A percentile compares a stretch with the other conserved stretches of the same genome.
These are phyloP conservation scores for Exophiala xenobiotica DNA, from an alignment of 2,329 filamentous ascomycete species.

Conservation along the genomic window DNA sequence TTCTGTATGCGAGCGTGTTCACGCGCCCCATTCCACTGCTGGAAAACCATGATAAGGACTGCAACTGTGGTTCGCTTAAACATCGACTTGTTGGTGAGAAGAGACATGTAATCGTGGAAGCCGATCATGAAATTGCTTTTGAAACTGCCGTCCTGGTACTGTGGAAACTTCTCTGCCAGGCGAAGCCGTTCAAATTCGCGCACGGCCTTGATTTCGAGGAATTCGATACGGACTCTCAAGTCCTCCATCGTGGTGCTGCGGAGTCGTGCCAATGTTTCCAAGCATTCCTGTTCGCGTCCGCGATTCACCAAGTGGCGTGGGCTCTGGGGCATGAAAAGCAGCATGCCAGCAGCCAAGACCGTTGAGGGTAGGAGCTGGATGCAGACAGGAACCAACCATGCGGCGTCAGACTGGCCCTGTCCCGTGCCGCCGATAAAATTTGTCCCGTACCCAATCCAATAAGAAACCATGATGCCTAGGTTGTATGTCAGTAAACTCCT, in stretches of 20 bases:
- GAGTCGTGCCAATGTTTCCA: slow-evolving; percentile 61
- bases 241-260: slow-evolving; percentile 63
- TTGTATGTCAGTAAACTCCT: too few relatives aligned
- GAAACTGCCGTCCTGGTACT: slow-evolving; percentile 34
- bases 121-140: not conserved
- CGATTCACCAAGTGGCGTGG: slow-evolving; percentile 70
- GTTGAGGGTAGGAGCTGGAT: slow-evolving; percentile 69
- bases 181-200: slow-evolving; percentile 63
- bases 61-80: not conserved
- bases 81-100: not conserved
- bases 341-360: slow-evolving; percentile 66
- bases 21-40: slow-evolving; percentile 5
- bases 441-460: slow-evolving; percentile 37
- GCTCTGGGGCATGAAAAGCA: slow-evolving; percentile 70
- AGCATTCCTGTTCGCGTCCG: slow-evolving; percentile 68
- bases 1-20: not conserved
- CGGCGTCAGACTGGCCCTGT: not conserved
- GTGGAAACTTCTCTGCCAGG: slow-evolving; percentile 10
- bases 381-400: slow-evolving; percentile 72
- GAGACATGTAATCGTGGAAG: not conserved
- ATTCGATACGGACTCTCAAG: slow-evolving; percentile 70
- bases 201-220: slow-evolving; percentile 77
- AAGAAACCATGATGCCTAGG: slow-evolving; percentile 45
- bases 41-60: slow-evolving; percentile 10
- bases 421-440: not conserved